Conservation (phyloP, 495 filamentous ascomycete species). For the Bacidia rubella region DNA sequence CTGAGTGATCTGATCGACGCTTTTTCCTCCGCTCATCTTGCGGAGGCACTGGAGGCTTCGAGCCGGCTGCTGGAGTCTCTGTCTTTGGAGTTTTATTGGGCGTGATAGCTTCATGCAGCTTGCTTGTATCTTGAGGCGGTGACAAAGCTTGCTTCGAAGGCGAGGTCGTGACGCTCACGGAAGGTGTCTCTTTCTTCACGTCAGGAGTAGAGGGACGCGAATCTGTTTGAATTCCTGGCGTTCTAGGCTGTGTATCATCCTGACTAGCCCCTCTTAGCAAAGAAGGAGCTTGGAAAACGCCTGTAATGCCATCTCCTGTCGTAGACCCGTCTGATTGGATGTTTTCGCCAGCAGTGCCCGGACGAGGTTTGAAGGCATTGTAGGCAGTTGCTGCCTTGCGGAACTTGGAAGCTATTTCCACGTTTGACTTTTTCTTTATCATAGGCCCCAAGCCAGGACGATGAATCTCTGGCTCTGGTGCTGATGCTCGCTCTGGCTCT, state of each 20-base stretch:
- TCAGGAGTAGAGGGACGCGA: constrained; percentile 11
- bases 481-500: constrained; percentile 13
- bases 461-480: constrained; percentile 38
- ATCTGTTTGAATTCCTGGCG: constrained; percentile 1
- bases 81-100: constrained; percentile 5
- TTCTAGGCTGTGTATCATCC: constrained; percentile 10
- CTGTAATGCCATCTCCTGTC: constrained; percentile 72
- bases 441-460: constrained; percentile 80
- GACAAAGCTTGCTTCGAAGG: constrained; percentile 11
- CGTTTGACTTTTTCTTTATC: constrained; percentile 65
- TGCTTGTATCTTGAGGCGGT: constrained; percentile 14
- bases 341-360: constrained; percentile 67
- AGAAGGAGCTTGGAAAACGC: constrained; percentile 67
- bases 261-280: constrained; percentile 20
- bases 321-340: constrained; percentile 40
- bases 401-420: constrained; percentile 63
- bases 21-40: constrained; percentile 39
- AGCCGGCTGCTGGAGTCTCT: constrained; percentile 14
- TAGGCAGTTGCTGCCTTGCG: constrained; percentile 76
- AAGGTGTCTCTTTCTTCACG: constrained; percentile 8
- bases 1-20: constrained; percentile 57
- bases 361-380: constrained; percentile 69
- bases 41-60: constrained; percentile 23
- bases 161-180: constrained; percentile 21
- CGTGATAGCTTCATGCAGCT: constrained; percentile 10